phyloP scores from a whole-genome alignment of 805 yeast genomes.

The Saccharomycopsis guyanensis region DNA sequence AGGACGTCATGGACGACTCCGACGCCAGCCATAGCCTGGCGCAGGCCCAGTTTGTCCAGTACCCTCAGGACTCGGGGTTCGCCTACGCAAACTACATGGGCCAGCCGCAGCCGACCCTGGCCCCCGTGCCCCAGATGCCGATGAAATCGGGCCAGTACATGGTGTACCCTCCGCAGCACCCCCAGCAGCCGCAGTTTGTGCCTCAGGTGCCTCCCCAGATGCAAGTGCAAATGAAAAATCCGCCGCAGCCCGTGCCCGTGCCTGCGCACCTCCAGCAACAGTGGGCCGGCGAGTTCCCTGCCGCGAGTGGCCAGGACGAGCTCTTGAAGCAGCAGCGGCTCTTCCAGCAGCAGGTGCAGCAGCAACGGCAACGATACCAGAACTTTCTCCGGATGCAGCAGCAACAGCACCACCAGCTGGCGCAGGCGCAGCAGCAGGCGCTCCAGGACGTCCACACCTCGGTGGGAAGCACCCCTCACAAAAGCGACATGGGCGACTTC shows the following conservation, averaged over 20 bases:
- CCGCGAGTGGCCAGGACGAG: too few relatives aligned
- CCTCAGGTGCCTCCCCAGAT: conserved; percentile 10
- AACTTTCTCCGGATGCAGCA: conserved; percentile 9
- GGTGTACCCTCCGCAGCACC: conserved; percentile 4
- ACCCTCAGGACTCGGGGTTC: neutral
- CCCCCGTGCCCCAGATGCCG: neutral
- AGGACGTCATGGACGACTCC: conserved; percentile 14
- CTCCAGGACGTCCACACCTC: neutral
- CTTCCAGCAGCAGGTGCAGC: too few relatives aligned
- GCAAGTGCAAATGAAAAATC: conserved; percentile 18
- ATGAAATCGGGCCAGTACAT: neutral
- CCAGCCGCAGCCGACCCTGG: neutral
- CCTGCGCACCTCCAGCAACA: conserved; percentile 21
- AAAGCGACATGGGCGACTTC: neutral
- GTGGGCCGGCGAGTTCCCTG: conserved; percentile 21
- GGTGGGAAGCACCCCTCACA: neutral
- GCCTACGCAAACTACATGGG: neutral
- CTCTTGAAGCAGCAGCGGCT: too few relatives aligned
- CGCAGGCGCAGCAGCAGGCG: conserved; percentile 14
- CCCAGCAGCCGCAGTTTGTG: conserved; percentile 15
- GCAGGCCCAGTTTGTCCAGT: conserved; percentile 1
- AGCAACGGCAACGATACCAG: conserved; percentile 1
- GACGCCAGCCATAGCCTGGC: too few relatives aligned
- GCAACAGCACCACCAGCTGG: conserved; percentile 15
- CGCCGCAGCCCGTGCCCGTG: conserved; percentile 19